Evolutionary conservation across 2,329 filamentous ascomycete species (phyloP), one percentile per base, ranked within the genome.

Genomic region (Curvularia verruculosa): DNA sequence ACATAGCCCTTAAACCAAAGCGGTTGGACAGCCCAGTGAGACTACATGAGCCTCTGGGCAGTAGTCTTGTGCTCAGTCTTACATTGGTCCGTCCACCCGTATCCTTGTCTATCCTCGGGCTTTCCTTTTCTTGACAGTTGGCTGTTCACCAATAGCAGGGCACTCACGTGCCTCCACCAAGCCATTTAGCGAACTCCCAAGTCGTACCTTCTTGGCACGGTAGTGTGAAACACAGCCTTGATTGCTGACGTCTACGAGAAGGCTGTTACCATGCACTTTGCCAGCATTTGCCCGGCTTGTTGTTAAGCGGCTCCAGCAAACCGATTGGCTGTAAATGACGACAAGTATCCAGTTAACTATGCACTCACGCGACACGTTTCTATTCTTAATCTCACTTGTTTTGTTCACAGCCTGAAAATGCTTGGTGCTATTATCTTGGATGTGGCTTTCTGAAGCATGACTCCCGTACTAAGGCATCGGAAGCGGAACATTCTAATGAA

Each of bases 141-240:
- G 46, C 43, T 53, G 43, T 31, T 13, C 40, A 47, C 56, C 60
- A 56, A 58, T 65, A 40, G 28, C 26, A 37, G 36, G 48, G 36
- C 53, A 52, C 57, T 15, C 59, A 65, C 55, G 58, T 63, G 60
- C 26, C 18, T 56, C 59, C 59, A 63, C 66, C 63, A 69, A 68
- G 66, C 43, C 31, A 15, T 44, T 48, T 64, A 62, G 59, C 55
- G 55, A 52, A 49, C 54, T 12, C 34, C 58, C 55, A 63, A 68
- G 64, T 26, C 55, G 49, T 51, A 43, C 43, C 40, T 43, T 26
- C 65, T 70, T 64, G 64, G 67, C 67, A 44, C n/a, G 47, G 29
- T 53, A 49, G 28, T n/a, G 39, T 39, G n/a, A 43, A 61, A 58
- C 67, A 68, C 67, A 70, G 67, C 45, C 67, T 61, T 60, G 56